Base-by-base conservation (phyloP, 2,329 filamentous ascomycete species). In the Fusarium sp. region DNA sequence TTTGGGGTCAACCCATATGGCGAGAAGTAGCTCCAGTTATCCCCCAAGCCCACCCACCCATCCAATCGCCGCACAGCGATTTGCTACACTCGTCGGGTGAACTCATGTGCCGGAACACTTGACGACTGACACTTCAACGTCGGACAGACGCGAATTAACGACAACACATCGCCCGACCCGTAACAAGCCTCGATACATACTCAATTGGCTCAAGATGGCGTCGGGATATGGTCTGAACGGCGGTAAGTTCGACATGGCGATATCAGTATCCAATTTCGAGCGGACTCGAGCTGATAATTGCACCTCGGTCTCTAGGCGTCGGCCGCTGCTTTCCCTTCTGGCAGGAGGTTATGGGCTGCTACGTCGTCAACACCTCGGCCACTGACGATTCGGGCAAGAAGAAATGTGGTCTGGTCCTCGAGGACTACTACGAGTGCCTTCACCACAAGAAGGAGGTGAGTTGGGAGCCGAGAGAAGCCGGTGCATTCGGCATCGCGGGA, bases 341-440 rank as follows among this genome's bases (percentile, higher is more conserved):
- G 96, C 96, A 99, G 87, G 96, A 99, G 86, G 92, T 98, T 76
- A 93, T 99, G 83, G 95, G 95, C 80, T 99, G 96, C 91, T 99
- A 99, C 84, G 95, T 98, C 71, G 92, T 98, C 82, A 98, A 98
- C 87, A 94, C 94, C 65, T 90, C 89, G 75, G 87, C 93, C 75
- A 93, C 96, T 65, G 93, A 95, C 80, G 88, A 91, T 77, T 90
- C 91, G 18, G 94, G 94, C 77, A 96, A 95, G 87, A 93, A 92
- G 84, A 97, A 97, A 86, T 99, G 97, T 83, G 86, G 89, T 20
- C 92, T 93, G 18, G 90, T 91, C 6, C 88, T 98, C 76, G 96
- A 99, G 83, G 96, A 99, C 83, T 99, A 99, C 88, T 97, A 98
- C 83, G 96, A 99, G 87, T 99, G 97, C 85, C 87, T 99, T 82